A percentile compares a stretch with the other conserved stretches of the same genome.
Evolutionary conservation across 2,329 filamentous ascomycete species (phyloP).

Genomic region (Colletotrichum sp.): DNA sequence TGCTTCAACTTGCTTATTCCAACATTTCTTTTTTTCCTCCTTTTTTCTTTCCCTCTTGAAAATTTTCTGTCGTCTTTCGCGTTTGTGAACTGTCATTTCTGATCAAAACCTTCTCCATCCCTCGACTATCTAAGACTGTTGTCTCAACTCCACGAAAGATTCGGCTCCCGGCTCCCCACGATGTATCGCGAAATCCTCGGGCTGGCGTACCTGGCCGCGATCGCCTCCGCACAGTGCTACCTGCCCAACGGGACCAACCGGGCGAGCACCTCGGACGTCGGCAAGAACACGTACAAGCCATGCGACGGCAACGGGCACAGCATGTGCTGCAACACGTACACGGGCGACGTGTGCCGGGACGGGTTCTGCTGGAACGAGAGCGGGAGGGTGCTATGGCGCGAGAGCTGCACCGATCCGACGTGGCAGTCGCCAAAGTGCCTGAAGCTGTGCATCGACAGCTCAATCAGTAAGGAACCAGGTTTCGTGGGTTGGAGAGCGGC

Average conservation of each 20-base stretch:
- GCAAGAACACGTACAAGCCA: background rate
- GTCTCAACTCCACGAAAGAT: background rate
- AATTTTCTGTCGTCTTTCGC: background rate
- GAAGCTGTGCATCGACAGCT: slow-evolving; percentile 22
- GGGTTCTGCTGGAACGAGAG: slow-evolving; percentile 7
- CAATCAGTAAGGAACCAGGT: background rate
- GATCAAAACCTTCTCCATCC: background rate
- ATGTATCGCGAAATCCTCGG: background rate
- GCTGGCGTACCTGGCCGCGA: background rate
- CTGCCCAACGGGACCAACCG: background rate
- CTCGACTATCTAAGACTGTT: background rate
- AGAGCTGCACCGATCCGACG: slow-evolving; percentile 27
- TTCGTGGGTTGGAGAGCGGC: rapidly evolving
- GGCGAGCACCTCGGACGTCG: background rate
- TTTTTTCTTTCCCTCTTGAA: background rate
- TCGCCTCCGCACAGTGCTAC: background rate
- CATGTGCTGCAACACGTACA: slow-evolving; percentile 11
- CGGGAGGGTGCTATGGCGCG: slow-evolving; percentile 18
- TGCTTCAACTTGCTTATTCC: background rate
- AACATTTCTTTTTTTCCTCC: background rate
- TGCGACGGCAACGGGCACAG: background rate
- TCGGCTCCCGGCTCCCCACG: background rate
- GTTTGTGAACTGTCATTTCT: background rate
- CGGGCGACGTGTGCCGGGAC: background rate
- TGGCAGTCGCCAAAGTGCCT: slow-evolving; percentile 24